Conservation (phyloP, 345 rosid genomes). For the Brassica carinata region DNA sequence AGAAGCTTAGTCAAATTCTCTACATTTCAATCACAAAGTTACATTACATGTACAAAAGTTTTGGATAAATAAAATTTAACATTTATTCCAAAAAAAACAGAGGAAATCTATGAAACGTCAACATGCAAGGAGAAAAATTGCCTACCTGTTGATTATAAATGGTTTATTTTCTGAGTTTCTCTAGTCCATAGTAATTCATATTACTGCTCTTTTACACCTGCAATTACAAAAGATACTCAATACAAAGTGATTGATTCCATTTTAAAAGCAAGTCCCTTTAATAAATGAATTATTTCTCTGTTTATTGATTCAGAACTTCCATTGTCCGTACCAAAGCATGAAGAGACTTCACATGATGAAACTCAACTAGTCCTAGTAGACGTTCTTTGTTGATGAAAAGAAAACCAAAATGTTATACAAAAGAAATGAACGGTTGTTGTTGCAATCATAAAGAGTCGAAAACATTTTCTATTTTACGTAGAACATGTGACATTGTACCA, state of each 20-base stretch:
- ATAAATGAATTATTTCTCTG: neutral
- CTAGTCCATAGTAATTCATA: neutral
- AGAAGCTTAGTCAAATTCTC: too few species aligned
- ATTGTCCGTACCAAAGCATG: neutral
- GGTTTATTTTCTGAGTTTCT: neutral
- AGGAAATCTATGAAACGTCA: neutral
- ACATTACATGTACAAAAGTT: too few species aligned
- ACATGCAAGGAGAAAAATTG: neutral
- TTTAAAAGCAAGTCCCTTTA: neutral
- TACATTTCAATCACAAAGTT: too few species aligned
- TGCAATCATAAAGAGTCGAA: conserved; percentile 8
- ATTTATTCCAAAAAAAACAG: neutral
- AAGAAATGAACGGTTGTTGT: conserved; percentile 12
- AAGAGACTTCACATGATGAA: conserved; percentile 27
- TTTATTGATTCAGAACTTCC: neutral
- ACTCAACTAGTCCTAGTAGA: conserved; percentile 6
- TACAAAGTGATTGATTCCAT: neutral
- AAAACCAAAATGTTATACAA: neutral
- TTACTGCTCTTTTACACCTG: conserved; percentile 10
- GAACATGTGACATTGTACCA: conserved; percentile 4
- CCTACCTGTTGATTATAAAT: neutral
- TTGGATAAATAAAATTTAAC: too few species aligned
- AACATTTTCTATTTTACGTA: conserved; percentile 16
- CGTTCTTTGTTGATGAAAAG: neutral
- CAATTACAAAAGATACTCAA: neutral